These are phyloP conservation scores for Phytophthora aleatoria DNA, from an alignment of 352 stramenopile genomes.

Conservation along the genomic window DNA sequence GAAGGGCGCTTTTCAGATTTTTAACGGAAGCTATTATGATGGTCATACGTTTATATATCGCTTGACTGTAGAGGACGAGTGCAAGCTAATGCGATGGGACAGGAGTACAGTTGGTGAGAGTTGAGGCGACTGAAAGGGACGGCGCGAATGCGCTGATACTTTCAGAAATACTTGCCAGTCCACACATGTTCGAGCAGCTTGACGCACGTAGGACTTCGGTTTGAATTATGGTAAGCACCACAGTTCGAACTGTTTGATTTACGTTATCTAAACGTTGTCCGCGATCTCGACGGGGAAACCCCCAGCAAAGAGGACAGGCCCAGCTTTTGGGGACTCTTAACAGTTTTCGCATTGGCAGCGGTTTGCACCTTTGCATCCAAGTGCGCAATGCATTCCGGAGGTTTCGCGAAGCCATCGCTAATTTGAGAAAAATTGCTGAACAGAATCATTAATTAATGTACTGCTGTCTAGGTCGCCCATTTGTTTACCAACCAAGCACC, in stretches of 20 bases:
- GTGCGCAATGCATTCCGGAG: too few relatives aligned
- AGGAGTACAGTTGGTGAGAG: slow-evolving; percentile 9
- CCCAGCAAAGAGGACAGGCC: too few relatives aligned
- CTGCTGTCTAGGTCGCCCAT: background rate
- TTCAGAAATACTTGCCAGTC: slow-evolving; percentile 2
- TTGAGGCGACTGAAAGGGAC: background rate
- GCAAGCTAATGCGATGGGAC: slow-evolving; percentile 1
- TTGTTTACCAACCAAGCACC: too few relatives aligned
- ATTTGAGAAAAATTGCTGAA: background rate
- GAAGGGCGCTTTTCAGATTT: too few relatives aligned
- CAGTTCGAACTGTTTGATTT: background rate
- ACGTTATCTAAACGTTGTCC: background rate
- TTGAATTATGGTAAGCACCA: background rate
- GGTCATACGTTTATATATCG: slow-evolving; percentile 1
- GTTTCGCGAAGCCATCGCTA: too few relatives aligned
- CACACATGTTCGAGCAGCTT: slow-evolving; percentile 1
- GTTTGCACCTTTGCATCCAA: too few relatives aligned
- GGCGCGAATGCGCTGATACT: slow-evolving; percentile 9
- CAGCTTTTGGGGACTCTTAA: too few relatives aligned
- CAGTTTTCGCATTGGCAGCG: too few relatives aligned
- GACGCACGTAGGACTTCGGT: background rate
- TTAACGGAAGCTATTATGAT: too few relatives aligned
- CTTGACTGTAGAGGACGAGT: slow-evolving; percentile 24
- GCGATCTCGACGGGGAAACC: too few relatives aligned
- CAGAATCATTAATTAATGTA: slow-evolving; percentile 28